These are phyloP conservation scores for Lactifluus volemus DNA, from an alignment of 768 basidiomycete species.

Conservation along the genomic window DNA sequence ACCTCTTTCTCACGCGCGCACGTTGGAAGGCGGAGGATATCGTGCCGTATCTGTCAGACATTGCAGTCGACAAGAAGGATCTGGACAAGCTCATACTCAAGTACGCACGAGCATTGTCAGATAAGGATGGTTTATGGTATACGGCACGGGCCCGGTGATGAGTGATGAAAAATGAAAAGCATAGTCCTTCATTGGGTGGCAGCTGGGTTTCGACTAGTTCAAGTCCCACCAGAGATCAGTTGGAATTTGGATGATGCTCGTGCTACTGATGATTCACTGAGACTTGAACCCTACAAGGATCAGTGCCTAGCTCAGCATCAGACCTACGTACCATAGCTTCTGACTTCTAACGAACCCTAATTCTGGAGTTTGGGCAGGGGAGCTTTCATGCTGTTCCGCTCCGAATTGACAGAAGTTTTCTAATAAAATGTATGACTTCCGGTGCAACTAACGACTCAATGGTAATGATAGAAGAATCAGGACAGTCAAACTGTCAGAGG, in stretches of 20 bases:
- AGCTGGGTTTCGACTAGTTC: not conserved
- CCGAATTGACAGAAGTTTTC: too few species aligned
- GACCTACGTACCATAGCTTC: not conserved
- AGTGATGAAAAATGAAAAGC: constrained; percentile 22
- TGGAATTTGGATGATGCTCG: not conserved
- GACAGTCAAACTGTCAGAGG: too few species aligned
- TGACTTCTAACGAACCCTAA: too few species aligned
- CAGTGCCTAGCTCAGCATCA: not conserved
- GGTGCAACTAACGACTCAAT: too few species aligned
- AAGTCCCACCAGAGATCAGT: not conserved
- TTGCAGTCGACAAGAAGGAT: constrained; percentile 79
- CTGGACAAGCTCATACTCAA: constrained; percentile 83
- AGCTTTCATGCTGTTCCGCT: too few species aligned
- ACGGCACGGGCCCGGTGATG: constrained; percentile 47
- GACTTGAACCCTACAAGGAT: not conserved
- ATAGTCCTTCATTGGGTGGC: not conserved
- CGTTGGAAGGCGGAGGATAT: constrained; percentile 79
- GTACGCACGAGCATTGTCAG: constrained; percentile 71
- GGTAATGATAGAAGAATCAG: too few species aligned
- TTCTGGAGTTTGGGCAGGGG: too few species aligned
- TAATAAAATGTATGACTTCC: too few species aligned
- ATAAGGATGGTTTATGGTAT: constrained; percentile 62
- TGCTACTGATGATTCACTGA: not conserved
- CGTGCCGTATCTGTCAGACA: constrained; percentile 69
- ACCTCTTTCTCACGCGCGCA: constrained; percentile 74